Evolutionary conservation across 164 flowering plant genomes (phyloP).

Genomic region (Litsea cubeba): DNA sequence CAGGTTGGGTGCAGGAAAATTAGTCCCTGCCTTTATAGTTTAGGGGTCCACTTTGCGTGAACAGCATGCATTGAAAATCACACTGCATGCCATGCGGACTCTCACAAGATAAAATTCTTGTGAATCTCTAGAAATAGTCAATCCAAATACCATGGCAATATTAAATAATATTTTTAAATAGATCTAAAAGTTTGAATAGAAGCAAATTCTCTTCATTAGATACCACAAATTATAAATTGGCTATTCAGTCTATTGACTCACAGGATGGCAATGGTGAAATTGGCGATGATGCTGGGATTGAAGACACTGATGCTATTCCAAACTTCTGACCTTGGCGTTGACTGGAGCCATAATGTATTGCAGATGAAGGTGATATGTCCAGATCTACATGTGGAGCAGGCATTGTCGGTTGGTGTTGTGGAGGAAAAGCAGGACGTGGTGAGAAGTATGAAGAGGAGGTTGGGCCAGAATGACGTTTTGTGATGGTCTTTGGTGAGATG

Average conservation of each 20-base stretch:
- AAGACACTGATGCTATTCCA: conserved; percentile 18
- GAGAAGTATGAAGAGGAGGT: conserved; percentile 15
- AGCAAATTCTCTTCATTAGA: background rate
- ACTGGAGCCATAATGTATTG: conserved; percentile 23
- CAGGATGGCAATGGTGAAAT: conserved; percentile 28
- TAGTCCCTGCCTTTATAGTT: too few relatives aligned
- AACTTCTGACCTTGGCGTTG: conserved; percentile 15
- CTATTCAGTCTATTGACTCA: conserved; percentile 28
- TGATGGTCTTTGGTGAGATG: conserved; percentile 29
- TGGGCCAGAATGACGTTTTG: conserved; percentile 21
- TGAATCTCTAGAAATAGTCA: background rate
- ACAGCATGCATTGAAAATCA: background rate
- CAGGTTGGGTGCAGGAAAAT: too few relatives aligned
- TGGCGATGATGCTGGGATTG: conserved; percentile 27
- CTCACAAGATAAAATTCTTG: background rate
- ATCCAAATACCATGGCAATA: background rate
- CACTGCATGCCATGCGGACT: background rate
- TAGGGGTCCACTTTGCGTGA: background rate
- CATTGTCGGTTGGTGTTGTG: conserved; percentile 15
- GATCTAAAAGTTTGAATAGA: background rate
- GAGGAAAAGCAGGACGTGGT: conserved; percentile 11
- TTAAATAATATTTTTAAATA: background rate
- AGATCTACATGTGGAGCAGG: conserved; percentile 23
- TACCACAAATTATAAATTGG: background rate
- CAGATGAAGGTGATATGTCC: conserved; percentile 30